Percentiles rank a stretch among this genome's conserved stretches.
Conservation (phyloP, 208 protist genomes). For the Hexamita inflata region DNA sequence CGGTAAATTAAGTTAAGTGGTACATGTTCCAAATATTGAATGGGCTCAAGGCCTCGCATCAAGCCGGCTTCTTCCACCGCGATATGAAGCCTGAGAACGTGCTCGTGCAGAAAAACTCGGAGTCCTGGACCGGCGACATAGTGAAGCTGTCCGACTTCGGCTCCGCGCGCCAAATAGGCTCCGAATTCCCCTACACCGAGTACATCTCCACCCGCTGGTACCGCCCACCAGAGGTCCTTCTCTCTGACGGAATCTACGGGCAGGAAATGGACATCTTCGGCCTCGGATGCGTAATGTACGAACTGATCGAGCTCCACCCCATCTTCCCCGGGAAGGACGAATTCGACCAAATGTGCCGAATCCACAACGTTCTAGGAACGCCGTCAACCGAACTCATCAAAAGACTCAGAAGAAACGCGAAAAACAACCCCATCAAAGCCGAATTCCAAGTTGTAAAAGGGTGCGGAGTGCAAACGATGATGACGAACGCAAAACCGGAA, state of each 20-base stretch:
- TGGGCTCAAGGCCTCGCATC: slow-evolving; percentile 84
- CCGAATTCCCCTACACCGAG: slow-evolving; percentile 62
- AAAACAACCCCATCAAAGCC: slow-evolving; percentile 26
- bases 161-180: slow-evolving; percentile 77
- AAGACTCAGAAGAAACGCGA: slow-evolving; percentile 5
- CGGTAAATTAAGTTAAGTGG: slow-evolving; percentile 46
- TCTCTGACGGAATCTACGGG: slow-evolving; percentile 84
- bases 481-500: not conserved
- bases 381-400: slow-evolving; percentile 30
- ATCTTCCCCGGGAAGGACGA: slow-evolving; percentile 68
- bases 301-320: slow-evolving; percentile 63
- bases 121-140: slow-evolving; percentile 56
- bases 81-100: slow-evolving; percentile 95
- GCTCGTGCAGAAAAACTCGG: slow-evolving; percentile 56
- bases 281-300: slow-evolving; percentile 65
- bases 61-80: slow-evolving; percentile 68
- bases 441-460: not conserved
- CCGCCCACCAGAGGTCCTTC: slow-evolving; percentile 80
- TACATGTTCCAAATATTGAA: slow-evolving; percentile 74
- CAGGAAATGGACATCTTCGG: slow-evolving; percentile 76
- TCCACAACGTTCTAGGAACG: slow-evolving; percentile 62
- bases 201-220: slow-evolving; percentile 85
- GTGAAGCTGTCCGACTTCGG: slow-evolving; percentile 93
- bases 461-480: slow-evolving; percentile 20
- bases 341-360: slow-evolving; percentile 63